phyloP scores from a whole-genome alignment of 257 asterid species.

The Solanum appendiculatum region DNA sequence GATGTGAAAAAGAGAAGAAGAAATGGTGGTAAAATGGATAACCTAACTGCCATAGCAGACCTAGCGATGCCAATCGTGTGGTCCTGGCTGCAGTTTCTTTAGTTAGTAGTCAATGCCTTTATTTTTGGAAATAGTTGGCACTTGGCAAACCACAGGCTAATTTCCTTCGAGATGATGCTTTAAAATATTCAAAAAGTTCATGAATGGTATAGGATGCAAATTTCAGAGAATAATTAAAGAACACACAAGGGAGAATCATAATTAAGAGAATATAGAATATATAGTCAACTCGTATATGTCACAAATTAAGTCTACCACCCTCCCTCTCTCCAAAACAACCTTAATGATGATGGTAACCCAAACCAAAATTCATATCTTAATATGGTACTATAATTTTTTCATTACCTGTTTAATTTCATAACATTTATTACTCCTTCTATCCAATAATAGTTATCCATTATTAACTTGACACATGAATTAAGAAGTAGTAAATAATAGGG shows the following conservation, averaged over 20 bases:
- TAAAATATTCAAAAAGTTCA: background rate
- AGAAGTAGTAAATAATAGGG: no score
- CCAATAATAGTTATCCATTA: no score
- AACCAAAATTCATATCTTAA: background rate
- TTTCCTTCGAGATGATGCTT: background rate
- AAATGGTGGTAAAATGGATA: background rate
- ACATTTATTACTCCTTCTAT: no score
- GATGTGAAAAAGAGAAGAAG: background rate
- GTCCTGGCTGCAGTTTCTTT: background rate
- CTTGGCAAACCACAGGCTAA: background rate
- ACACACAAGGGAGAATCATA: background rate
- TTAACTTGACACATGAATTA: no score
- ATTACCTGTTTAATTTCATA: background rate
- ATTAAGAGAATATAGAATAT: background rate
- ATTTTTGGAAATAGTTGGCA: background rate
- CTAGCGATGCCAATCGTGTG: background rate
- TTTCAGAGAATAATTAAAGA: background rate
- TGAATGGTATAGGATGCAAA: background rate
- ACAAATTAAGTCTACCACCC: background rate
- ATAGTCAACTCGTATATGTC: background rate
- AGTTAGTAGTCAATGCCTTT: background rate
- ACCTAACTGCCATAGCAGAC: background rate
- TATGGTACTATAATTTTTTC: background rate
- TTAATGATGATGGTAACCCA: background rate
- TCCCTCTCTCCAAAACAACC: background rate